Percentiles rank a stretch among this genome's conserved stretches.
Conservation (phyloP, 352 stramenopile species). For the Pythium aphanidermatum region DNA sequence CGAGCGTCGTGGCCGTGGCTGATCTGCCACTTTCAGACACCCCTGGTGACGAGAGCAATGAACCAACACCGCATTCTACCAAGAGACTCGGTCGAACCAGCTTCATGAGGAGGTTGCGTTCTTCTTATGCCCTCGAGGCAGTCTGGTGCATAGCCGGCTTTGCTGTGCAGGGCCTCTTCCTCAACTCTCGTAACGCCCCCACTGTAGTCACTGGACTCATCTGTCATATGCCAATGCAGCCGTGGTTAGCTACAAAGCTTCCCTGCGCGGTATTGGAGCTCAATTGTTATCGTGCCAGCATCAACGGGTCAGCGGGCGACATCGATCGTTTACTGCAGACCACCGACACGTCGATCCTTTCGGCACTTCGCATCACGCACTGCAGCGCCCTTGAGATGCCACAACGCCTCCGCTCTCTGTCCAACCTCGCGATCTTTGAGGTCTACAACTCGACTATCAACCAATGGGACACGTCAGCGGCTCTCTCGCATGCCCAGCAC, state of each 20-base stretch:
- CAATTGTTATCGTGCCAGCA: constrained; percentile 4
- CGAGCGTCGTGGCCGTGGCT: too few species aligned
- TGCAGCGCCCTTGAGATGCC: not conserved
- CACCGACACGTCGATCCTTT: not conserved
- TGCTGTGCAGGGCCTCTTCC: not conserved
- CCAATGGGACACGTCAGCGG: constrained; percentile 1
- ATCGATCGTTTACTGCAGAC: not conserved
- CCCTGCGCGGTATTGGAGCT: constrained; percentile 1
- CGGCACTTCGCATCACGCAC: not conserved
- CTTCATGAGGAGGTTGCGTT: too few species aligned
- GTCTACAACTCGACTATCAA: constrained; percentile 9
- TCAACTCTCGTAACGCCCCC: not conserved
- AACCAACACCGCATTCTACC: too few species aligned
- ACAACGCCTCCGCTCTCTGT: not conserved
- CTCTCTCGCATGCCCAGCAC: not conserved
- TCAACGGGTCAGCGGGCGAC: not conserved
- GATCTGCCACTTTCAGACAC: too few species aligned
- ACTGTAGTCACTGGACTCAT: too few species aligned
- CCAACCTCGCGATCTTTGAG: constrained; percentile 1
- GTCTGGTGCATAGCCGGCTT: not conserved
- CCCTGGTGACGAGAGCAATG: too few species aligned
- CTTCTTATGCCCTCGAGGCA: too few species aligned
- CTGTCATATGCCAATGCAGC: not conserved
- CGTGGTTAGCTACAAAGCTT: not conserved
- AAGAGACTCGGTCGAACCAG: too few species aligned